A percentile compares a stretch with the other conserved stretches of the same genome.
Conservation (phyloP, 225 moss, liverwort and hornwort genomes). For the Rhytidiadelphus loreus region DNA sequence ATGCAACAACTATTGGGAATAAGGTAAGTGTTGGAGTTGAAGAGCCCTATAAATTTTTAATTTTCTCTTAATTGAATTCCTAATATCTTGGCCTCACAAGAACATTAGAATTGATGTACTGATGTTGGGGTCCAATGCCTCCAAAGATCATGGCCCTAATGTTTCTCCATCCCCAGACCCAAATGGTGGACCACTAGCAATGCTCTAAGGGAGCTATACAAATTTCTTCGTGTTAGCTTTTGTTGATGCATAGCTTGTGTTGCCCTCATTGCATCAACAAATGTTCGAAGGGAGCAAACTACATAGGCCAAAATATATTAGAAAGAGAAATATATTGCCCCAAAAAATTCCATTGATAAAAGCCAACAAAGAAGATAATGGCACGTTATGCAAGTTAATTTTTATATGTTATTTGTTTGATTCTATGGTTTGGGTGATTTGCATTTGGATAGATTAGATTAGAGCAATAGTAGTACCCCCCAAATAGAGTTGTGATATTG, state of each 20-base stretch:
- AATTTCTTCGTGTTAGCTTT: neutral
- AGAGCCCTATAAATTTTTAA: neutral
- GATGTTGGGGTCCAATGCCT: neutral
- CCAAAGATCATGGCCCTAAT: rapidly evolving
- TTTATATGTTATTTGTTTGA: too few species aligned
- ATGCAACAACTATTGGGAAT: neutral
- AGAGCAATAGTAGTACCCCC: rapidly evolving
- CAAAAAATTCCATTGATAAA: rapidly evolving
- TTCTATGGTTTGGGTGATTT: neutral
- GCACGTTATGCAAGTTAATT: neutral
- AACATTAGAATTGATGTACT: rapidly evolving
- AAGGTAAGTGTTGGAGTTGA: rapidly evolving
- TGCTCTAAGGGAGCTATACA: neutral
- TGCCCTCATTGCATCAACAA: rapidly evolving
- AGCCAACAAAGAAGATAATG: neutral
- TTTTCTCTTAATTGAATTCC: rapidly evolving
- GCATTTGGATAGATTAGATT: neutral
- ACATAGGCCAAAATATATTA: neutral
- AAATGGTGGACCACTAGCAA: rapidly evolving
- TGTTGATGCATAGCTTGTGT: rapidly evolving
- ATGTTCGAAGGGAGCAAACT: neutral
- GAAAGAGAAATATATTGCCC: neutral
- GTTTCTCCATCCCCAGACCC: rapidly evolving
- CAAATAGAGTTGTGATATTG: neutral
- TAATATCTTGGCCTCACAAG: rapidly evolving